Conservation (phyloP, 2,329 filamentous ascomycete species). For the Fusarium abutilonis region DNA sequence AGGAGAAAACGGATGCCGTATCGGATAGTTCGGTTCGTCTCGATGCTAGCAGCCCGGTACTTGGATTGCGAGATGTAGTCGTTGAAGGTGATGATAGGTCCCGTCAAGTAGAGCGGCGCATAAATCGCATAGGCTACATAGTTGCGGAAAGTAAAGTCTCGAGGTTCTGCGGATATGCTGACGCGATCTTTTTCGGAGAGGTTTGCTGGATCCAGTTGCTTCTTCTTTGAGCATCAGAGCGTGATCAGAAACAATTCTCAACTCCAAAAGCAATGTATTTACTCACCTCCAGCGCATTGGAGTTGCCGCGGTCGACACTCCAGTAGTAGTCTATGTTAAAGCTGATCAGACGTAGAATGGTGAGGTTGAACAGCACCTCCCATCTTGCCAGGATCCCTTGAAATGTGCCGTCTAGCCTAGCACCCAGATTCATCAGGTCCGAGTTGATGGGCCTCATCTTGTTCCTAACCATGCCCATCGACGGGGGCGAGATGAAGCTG, state of each 20-base stretch:
- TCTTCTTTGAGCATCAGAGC: slow-evolving; percentile 88
- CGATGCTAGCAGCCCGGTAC: slow-evolving; percentile 77
- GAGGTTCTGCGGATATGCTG: slow-evolving; percentile 73
- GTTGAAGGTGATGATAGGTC: slow-evolving; percentile 96
- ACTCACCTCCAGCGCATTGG: slow-evolving; percentile 83
- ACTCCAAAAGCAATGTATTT: not conserved
- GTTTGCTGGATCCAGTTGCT: slow-evolving; percentile 86
- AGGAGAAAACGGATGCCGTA: slow-evolving; percentile 87
- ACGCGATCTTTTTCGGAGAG: slow-evolving; percentile 91
- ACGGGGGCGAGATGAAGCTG: slow-evolving; percentile 55
- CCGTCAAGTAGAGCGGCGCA: slow-evolving; percentile 89
- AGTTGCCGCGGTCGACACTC: slow-evolving; percentile 73
- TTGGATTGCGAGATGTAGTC: slow-evolving; percentile 92
- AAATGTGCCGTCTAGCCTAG: slow-evolving; percentile 75
- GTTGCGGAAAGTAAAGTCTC: slow-evolving; percentile 83
- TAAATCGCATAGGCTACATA: slow-evolving; percentile 92
- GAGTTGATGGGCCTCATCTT: slow-evolving; percentile 48
- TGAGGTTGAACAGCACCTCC: slow-evolving; percentile 98
- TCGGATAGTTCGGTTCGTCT: slow-evolving; percentile 73
- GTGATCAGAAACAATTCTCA: slow-evolving; percentile 14
- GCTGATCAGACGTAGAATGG: slow-evolving; percentile 89
- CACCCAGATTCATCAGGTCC: slow-evolving; percentile 67
- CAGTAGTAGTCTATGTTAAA: slow-evolving; percentile 98
- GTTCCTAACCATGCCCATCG: slow-evolving; percentile 46
- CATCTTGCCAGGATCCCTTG: slow-evolving; percentile 88